phyloP scores from a whole-genome alignment of 176 grass and related monocot genomes.

The Chrysopogon serrulatus region DNA sequence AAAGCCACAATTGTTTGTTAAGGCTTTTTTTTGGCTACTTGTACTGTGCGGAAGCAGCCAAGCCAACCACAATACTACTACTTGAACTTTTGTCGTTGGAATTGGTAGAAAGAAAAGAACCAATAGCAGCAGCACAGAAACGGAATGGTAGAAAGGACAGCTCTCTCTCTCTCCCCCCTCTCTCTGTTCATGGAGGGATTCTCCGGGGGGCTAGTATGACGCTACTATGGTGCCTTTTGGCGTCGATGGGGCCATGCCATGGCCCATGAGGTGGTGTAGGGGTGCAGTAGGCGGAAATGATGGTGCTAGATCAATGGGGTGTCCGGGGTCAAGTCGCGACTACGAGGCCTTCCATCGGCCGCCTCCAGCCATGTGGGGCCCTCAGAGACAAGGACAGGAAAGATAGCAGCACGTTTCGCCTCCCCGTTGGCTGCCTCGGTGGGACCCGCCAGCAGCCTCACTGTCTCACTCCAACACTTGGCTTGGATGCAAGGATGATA shows the following conservation, averaged over 20 bases:
- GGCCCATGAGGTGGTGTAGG: too few species aligned
- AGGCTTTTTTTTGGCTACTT: too few species aligned
- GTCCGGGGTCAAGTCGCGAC: slow-evolving; percentile 37
- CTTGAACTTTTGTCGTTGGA: neutral
- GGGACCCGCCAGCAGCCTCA: neutral
- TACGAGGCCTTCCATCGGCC: slow-evolving; percentile 17
- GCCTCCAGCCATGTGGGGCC: slow-evolving; percentile 26
- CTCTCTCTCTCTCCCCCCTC: too few species aligned
- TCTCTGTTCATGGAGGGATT: neutral
- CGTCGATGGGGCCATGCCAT: slow-evolving; percentile 27
- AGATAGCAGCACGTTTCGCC: slow-evolving; percentile 23
- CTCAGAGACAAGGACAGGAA: neutral
- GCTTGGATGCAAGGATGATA: too few species aligned
- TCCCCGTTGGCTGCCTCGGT: neutral
- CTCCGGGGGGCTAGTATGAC: neutral
- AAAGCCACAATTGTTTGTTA: too few species aligned
- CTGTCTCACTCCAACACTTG: too few species aligned
- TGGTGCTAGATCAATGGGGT: slow-evolving; percentile 33
- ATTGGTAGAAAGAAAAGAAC: neutral
- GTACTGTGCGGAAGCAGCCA: neutral
- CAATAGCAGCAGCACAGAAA: neutral
- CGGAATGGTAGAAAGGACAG: neutral
- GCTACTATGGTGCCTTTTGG: slow-evolving; percentile 14
- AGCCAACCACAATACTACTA: neutral
- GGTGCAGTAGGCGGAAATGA: slow-evolving; percentile 45